phyloP scores from a whole-genome alignment of 1,139 yeast genomes.

The Kodamaea ohmeri region DNA sequence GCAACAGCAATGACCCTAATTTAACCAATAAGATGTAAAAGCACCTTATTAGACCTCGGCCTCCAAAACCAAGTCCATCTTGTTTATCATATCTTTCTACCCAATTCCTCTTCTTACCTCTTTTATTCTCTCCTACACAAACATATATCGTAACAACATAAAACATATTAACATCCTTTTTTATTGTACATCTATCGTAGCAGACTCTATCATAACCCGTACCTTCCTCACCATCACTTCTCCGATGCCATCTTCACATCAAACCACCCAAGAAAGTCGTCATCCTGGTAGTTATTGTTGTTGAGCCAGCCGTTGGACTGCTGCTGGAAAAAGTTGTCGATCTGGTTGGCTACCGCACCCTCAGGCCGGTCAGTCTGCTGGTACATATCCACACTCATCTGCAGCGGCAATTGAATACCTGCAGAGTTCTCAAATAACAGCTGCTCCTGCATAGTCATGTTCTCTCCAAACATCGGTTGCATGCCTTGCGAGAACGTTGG shows the following conservation, averaged over 20 bases:
- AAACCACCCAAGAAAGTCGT: constrained; percentile 95
- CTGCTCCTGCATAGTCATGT: constrained; percentile 3
- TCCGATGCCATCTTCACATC: constrained; percentile 53
- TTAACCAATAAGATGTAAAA: no score
- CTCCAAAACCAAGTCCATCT: no score
- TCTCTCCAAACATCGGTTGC: constrained; percentile 12
- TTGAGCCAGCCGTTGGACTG: constrained; percentile 78
- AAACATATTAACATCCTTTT: no score
- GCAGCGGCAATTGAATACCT: constrained; percentile 10
- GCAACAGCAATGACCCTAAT: no score
- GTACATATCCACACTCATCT: constrained; percentile 5
- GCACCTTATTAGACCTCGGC: no score
- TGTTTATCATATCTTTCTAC: no score
- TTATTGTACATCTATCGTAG: background rate
- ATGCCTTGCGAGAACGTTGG: constrained; percentile 4
- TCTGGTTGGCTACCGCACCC: constrained; percentile 36
- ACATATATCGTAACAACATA: no score
- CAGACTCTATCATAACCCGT: background rate
- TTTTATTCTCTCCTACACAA: background rate
- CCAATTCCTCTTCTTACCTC: background rate
- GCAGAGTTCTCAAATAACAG: background rate
- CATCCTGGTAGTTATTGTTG: constrained; percentile 65
- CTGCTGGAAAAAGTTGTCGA: constrained; percentile 66
- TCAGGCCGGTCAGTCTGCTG: constrained; percentile 1
- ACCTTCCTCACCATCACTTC: constrained; percentile 10